A percentile compares a stretch with the other conserved stretches of the same genome.
Evolutionary conservation across 2,329 filamentous ascomycete species (phyloP).

Genomic region (Hypoxylon sp.): DNA sequence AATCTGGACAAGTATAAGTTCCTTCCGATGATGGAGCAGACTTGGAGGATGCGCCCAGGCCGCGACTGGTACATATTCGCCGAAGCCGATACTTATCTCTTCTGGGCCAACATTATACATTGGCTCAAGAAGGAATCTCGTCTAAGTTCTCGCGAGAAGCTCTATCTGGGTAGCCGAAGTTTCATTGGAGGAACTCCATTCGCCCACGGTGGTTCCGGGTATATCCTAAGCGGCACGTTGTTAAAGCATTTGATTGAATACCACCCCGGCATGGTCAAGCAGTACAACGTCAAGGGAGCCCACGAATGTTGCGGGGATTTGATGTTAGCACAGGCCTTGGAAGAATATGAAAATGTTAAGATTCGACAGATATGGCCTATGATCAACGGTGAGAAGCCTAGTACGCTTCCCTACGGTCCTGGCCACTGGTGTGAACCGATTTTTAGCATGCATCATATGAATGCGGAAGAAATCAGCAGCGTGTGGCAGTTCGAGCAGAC

Average conservation of each 20-base stretch:
- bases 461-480: slow-evolving; percentile 65
- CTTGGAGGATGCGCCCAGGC: slow-evolving; percentile 68
- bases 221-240: slow-evolving; percentile 67
- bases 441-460: slow-evolving; percentile 71
- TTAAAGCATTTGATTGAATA: slow-evolving; percentile 64
- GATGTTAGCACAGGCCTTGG: slow-evolving; percentile 64
- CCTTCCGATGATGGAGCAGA: slow-evolving; percentile 70
- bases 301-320: slow-evolving; percentile 68
- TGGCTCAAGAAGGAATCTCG: slow-evolving; percentile 62
- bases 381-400: slow-evolving; percentile 70
- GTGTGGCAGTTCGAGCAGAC: slow-evolving; percentile 70
- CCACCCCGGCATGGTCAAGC: slow-evolving; percentile 60
- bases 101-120: slow-evolving; percentile 68
- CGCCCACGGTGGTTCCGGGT: slow-evolving; percentile 72
- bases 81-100: slow-evolving; percentile 71
- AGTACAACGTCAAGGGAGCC: slow-evolving; percentile 63
- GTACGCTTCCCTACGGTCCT: slow-evolving; percentile 63
- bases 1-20: slow-evolving; percentile 74
- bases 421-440: slow-evolving; percentile 70
- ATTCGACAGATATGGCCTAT: slow-evolving; percentile 65
- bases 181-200: slow-evolving; percentile 64
- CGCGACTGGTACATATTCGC: slow-evolving; percentile 73
- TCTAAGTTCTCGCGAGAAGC: slow-evolving; percentile 60
- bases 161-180: slow-evolving; percentile 68
- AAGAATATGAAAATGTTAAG: slow-evolving; percentile 61